Evolutionary conservation across 192 early-diverging fungal species (phyloP).

Genomic region (Entomortierella beljakovae): DNA sequence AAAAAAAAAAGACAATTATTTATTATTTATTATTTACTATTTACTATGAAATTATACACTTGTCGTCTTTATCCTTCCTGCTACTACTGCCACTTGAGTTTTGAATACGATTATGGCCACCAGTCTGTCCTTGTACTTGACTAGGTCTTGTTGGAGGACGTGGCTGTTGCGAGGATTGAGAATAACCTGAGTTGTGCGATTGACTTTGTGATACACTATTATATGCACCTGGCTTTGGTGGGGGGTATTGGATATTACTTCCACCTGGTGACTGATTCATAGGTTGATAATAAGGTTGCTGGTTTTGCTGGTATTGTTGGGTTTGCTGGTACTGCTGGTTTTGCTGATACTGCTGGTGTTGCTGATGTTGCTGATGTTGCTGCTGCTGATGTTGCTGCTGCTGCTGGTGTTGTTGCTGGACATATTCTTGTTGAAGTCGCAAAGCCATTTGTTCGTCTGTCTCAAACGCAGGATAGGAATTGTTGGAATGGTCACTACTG

Average conservation of each 20-base stretch:
- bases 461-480: conserved; percentile 12
- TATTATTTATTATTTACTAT: conserved; percentile 1
- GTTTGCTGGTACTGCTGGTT: conserved; percentile 9
- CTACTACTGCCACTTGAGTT: conserved; percentile 37
- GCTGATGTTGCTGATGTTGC: conserved; percentile 13
- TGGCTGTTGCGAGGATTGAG: background rate
- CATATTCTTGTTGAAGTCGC: conserved; percentile 37
- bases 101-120: conserved; percentile 13
- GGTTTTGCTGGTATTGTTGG: background rate
- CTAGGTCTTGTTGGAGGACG: background rate
- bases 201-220: background rate
- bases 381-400: conserved; percentile 22
- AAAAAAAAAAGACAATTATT: background rate
- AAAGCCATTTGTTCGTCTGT: conserved; percentile 47
- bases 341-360: conserved; percentile 5
- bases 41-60: conserved; percentile 37
- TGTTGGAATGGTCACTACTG: background rate
- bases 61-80: conserved; percentile 30
- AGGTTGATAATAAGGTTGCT: too few species aligned
- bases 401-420: conserved; percentile 12
- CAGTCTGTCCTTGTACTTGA: background rate
- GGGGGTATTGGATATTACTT: background rate
- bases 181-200: background rate
- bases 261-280: too few species aligned
- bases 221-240: background rate